A percentile compares a stretch with the other conserved stretches of the same genome.
These are phyloP conservation scores for Penicillium griseofulvum DNA, from an alignment of 2,329 filamentous ascomycete species.

Conservation along the genomic window DNA sequence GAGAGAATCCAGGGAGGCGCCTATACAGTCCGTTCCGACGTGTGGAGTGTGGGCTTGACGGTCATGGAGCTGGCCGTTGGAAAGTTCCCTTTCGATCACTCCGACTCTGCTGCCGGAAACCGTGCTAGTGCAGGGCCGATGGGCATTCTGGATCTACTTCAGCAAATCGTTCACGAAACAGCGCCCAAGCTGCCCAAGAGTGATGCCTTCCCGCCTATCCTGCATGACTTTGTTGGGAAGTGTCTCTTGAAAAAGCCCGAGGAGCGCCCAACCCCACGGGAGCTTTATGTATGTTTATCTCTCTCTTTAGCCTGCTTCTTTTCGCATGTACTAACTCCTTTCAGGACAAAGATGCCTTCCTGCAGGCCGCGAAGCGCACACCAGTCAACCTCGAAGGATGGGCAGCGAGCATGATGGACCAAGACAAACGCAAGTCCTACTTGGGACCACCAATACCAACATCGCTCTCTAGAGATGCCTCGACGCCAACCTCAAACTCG, in stretches of 20 bases:
- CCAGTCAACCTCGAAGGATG: slow-evolving; percentile 91
- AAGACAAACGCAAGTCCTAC: slow-evolving; percentile 93
- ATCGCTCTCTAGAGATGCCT: slow-evolving; percentile 59
- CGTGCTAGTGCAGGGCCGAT: slow-evolving; percentile 70
- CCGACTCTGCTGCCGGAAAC: slow-evolving; percentile 71
- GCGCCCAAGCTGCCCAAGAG: slow-evolving; percentile 93
- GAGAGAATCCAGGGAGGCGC: slow-evolving; percentile 96
- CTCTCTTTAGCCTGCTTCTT: not conserved
- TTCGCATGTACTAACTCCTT: slow-evolving; percentile 15
- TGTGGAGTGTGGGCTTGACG: slow-evolving; percentile 94
- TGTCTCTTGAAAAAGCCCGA: slow-evolving; percentile 89
- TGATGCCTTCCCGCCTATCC: slow-evolving; percentile 89
- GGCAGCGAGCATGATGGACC: slow-evolving; percentile 91
- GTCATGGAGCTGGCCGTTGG: slow-evolving; percentile 98
- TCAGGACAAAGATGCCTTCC: slow-evolving; percentile 87
- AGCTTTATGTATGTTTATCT: slow-evolving; percentile 71
- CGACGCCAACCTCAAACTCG: slow-evolving; percentile 43
- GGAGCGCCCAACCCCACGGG: slow-evolving; percentile 83
- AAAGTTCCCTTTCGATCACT: slow-evolving; percentile 87
- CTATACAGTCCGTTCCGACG: slow-evolving; percentile 97
- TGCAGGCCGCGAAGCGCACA: slow-evolving; percentile 93
- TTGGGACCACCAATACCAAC: slow-evolving; percentile 78
- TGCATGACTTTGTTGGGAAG: slow-evolving; percentile 96
- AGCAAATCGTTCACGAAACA: slow-evolving; percentile 96
- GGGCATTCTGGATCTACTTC: slow-evolving; percentile 90